Base-by-base conservation (phyloP, 1,139 yeast genomes). In the Saccharomyces hybrid region DNA sequence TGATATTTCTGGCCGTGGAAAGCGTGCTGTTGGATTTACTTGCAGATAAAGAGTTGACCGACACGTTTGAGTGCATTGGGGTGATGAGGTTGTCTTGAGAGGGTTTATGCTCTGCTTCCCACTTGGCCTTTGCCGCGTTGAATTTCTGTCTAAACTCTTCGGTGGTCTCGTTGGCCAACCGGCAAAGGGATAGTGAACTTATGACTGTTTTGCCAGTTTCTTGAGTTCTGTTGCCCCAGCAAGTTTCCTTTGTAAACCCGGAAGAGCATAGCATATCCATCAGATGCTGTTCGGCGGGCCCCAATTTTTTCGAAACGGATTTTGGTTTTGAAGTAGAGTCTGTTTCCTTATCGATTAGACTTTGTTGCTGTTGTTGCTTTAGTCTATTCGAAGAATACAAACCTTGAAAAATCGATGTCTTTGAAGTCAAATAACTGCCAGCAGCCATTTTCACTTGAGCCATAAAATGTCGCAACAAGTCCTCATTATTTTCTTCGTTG, bases 211-310 rank as follows among this genome's bases (percentile, higher is more conserved):
- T 87, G 56, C 83, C 82, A 0, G 96, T 95, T 68, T 91, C 98
- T 59, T 86, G 77, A 8, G 87, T 82, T 59, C 99, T 77, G 67
- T 83, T 84, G 2, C 97, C 97, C 99, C 99, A 95, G 23, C 70
- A 67, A 48, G 88, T 91, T 31, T 77, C 76, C 7, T 79, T 73
- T 5, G 76, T 73, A 61, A 91, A 88, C 0, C 99, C 99, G 0
- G 96, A 85, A 0, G 95, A 79, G 65, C 97, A 90, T 53, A 95
- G 78, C 99, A 95, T 95, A 60, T 90, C 97, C 72, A 89, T 81
- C 53, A 95, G 76, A 71, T 93, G 98, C 68, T 87, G 93, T 70
- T 95, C 99, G 0, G 99, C 98, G 6, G 96, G 86, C 2, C 95
- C 97, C 55, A 88, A 73, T 31, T 75, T 75, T 61, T 81, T 82